phyloP scores from a whole-genome alignment of 2,329 filamentous ascomycete genomes.

The Aspergillus sp. region DNA sequence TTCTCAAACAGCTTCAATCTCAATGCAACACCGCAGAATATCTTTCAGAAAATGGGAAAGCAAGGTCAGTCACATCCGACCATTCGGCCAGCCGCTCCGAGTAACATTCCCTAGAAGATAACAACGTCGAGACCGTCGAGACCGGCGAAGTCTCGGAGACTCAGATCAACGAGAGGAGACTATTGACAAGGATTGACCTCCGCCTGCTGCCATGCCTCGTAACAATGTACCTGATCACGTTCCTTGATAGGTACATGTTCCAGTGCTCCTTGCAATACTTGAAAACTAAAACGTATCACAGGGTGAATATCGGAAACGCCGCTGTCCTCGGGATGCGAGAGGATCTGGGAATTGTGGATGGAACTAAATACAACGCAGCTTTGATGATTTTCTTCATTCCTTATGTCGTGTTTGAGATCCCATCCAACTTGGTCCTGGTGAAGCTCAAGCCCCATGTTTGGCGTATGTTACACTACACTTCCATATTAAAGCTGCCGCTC shows the following conservation, averaged over 20 bases:
- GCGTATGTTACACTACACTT: slow-evolving; percentile 40
- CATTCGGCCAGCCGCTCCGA: too few relatives aligned
- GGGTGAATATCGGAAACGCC: slow-evolving; percentile 76
- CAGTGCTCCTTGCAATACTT: background rate
- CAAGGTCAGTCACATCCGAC: background rate
- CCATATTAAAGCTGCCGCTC: background rate
- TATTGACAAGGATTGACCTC: slow-evolving; percentile 67
- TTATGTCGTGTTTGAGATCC: slow-evolving; percentile 63
- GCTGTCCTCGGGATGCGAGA: slow-evolving; percentile 62
- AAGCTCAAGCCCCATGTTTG: slow-evolving; percentile 64
- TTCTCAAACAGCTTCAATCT: too few relatives aligned
- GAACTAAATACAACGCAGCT: slow-evolving; percentile 66
- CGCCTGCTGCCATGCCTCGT: slow-evolving; percentile 69
- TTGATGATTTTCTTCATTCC: slow-evolving; percentile 77
- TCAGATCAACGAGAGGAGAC: slow-evolving; percentile 51
- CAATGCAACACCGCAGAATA: background rate
- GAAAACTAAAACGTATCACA: slow-evolving; percentile 4
- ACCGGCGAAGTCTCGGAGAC: background rate
- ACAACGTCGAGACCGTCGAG: background rate
- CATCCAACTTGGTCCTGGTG: slow-evolving; percentile 70
- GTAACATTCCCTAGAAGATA: slow-evolving; percentile 1
- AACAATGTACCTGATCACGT: slow-evolving; percentile 67
- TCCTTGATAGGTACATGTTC: slow-evolving; percentile 49
- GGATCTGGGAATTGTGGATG: slow-evolving; percentile 56
- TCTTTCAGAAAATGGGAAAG: background rate